Conservation (phyloP, 306 rosid genomes). For the Prinsepia uniflora region DNA sequence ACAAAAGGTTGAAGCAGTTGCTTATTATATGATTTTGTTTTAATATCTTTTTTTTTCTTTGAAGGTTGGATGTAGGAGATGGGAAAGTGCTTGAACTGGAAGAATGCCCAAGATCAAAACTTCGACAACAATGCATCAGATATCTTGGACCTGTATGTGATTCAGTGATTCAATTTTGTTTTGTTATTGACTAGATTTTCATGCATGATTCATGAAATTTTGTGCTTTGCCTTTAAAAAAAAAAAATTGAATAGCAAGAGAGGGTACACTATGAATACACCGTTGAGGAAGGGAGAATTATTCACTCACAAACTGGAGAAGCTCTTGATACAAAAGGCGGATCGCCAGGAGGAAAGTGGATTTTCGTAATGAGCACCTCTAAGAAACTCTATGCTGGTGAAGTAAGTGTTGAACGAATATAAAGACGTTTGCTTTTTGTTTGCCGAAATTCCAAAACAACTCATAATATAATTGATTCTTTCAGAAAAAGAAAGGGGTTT, state of each 20-base stretch:
- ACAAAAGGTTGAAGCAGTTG: not conserved
- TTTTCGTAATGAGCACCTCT: conserved; percentile 86
- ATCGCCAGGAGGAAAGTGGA: conserved; percentile 58
- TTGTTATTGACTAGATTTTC: not conserved
- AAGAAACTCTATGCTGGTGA: conserved; percentile 85
- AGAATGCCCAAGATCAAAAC: conserved; percentile 57
- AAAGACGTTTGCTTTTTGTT: not conserved
- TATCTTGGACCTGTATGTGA: conserved; percentile 91
- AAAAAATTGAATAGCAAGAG: conserved; percentile 82
- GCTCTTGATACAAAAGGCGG: conserved; percentile 51
- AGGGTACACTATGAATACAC: conserved; percentile 59
- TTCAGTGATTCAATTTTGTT: conserved; percentile 13
- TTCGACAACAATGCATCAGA: conserved; percentile 70
- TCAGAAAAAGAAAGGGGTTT: conserved; percentile 81
- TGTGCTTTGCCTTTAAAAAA: not conserved
- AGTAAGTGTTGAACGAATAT: conserved; percentile 43
- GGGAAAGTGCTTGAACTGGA: conserved; percentile 71
- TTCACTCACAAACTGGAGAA: conserved; percentile 56
- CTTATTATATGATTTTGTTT: not conserved
- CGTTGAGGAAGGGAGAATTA: conserved; percentile 51
- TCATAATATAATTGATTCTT: conserved; percentile 17
- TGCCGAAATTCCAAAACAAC: not conserved
- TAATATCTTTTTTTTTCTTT: not conserved
- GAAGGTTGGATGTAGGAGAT: conserved; percentile 83
- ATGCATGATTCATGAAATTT: conserved; percentile 6